Evolutionary conservation across 2,329 filamentous ascomycete species (phyloP).

Genomic region (Blastomyces parvus): DNA sequence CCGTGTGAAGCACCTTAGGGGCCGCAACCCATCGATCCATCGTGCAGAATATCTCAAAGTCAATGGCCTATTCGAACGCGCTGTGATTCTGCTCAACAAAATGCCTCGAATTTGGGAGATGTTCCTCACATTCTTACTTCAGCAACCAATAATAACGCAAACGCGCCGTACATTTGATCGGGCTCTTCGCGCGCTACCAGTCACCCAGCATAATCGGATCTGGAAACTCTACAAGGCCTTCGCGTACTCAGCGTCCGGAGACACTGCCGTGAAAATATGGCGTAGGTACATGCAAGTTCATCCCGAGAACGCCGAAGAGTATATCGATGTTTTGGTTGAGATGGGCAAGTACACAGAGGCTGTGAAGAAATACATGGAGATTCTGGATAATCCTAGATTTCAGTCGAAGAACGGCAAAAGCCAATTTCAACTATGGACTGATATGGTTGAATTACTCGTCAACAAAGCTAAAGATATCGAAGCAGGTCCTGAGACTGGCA

Average conservation of each 20-base stretch:
- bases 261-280: constrained; percentile 90
- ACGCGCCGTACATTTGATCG: constrained; percentile 86
- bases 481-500: constrained; percentile 67
- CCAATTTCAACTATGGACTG: constrained; percentile 92
- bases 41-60: constrained; percentile 81
- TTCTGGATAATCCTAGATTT: constrained; percentile 84
- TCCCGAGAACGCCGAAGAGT: constrained; percentile 90
- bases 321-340: constrained; percentile 77
- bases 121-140: constrained; percentile 82
- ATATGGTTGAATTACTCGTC: constrained; percentile 92
- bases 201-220: constrained; percentile 91
- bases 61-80: constrained; percentile 87
- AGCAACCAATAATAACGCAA: constrained; percentile 82
- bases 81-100: constrained; percentile 89
- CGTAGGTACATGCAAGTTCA: constrained; percentile 94
- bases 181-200: constrained; percentile 78
- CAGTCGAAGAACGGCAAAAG: constrained; percentile 89
- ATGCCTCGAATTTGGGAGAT: constrained; percentile 99
- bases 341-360: constrained; percentile 83
- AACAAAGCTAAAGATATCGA: constrained; percentile 80
- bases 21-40: constrained; percentile 72
- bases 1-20: constrained; percentile 67
- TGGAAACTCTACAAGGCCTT: constrained; percentile 90
- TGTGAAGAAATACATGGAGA: constrained; percentile 78
- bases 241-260: constrained; percentile 78